These are phyloP conservation scores for Pseudonitzschia delicatissima DNA, from an alignment of 108 stramenopile genomes.

Conservation along the genomic window DNA sequence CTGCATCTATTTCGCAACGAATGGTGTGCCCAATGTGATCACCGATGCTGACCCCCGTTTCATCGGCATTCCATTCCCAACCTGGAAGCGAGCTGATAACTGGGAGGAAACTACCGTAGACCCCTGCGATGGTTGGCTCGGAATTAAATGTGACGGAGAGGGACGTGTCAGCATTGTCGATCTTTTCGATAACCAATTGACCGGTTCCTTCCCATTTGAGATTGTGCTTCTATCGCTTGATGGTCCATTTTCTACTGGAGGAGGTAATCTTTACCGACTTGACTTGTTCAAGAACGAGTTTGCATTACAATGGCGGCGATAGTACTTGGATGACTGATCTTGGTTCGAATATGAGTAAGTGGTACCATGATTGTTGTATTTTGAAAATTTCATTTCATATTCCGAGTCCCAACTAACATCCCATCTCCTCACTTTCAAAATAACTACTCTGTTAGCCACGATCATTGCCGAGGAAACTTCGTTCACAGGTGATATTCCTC, in stretches of 20 bases:
- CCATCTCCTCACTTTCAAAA: background rate
- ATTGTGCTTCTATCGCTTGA: slow-evolving; percentile 26
- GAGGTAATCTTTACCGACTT: slow-evolving; percentile 30
- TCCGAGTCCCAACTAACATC: background rate
- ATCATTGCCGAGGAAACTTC: slow-evolving; percentile 20
- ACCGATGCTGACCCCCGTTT: slow-evolving; percentile 25
- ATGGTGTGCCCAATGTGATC: slow-evolving; percentile 23
- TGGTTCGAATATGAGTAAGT: slow-evolving; percentile 37
- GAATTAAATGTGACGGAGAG: slow-evolving; percentile 24
- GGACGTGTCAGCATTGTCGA: slow-evolving; percentile 10
- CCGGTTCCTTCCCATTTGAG: slow-evolving; percentile 37
- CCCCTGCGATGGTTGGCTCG: slow-evolving; percentile 23
- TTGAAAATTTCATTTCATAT: background rate
- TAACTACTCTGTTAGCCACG: background rate
- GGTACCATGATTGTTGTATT: background rate
- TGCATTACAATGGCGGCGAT: slow-evolving; percentile 18
- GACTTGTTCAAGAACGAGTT: slow-evolving; percentile 29
- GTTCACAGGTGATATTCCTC: slow-evolving; percentile 27
- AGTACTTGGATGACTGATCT: slow-evolving; percentile 26
- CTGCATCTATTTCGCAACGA: slow-evolving; percentile 28
- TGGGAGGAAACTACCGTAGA: slow-evolving; percentile 20
- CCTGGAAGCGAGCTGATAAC: slow-evolving; percentile 15
- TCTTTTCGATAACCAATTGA: slow-evolving; percentile 35
- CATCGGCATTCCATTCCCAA: slow-evolving; percentile 5
- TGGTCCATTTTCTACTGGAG: slow-evolving; percentile 25